A percentile compares a stretch with the other conserved stretches of the same genome.
phyloP scores from a whole-genome alignment of 306 rosid species.

The Inga oerstediana region DNA sequence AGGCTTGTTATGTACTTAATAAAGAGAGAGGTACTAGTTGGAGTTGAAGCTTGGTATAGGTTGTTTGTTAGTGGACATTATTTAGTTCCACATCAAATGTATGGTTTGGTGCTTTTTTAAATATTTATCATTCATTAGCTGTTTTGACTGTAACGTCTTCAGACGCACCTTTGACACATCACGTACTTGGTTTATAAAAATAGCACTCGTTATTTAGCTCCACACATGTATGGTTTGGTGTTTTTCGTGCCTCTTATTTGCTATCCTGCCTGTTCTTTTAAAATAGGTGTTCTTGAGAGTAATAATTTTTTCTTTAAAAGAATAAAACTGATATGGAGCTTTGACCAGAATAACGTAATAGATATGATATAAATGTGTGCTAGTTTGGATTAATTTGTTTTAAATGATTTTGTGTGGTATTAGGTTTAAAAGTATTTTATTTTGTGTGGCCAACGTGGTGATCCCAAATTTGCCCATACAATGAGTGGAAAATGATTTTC shows the following conservation, averaged over 20 bases:
- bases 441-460: too few relatives aligned
- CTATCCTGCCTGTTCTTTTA: neutral
- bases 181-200: neutral
- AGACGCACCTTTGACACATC: neutral
- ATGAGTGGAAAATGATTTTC: neutral
- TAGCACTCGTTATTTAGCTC: too few relatives aligned
- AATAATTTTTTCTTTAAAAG: neutral
- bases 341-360: neutral
- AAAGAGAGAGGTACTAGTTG: neutral
- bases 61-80: constrained; percentile 23
- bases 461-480: too few relatives aligned
- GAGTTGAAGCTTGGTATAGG: constrained; percentile 22
- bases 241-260: neutral
- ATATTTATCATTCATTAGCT: neutral
- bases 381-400: too few relatives aligned
- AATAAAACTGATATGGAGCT: neutral
- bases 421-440: too few relatives aligned
- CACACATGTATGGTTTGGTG: too few relatives aligned
- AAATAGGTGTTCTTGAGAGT: too few relatives aligned
- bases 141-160: neutral
- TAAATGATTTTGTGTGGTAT: too few relatives aligned
- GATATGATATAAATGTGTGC: too few relatives aligned
- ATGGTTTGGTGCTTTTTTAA: neutral
- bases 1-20: neutral
- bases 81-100: constrained; percentile 33